Evolutionary conservation across 495 filamentous ascomycete species (phyloP), one percentile per base, ranked within the genome.

Genomic region (Hyaloscypha bicolor): DNA sequence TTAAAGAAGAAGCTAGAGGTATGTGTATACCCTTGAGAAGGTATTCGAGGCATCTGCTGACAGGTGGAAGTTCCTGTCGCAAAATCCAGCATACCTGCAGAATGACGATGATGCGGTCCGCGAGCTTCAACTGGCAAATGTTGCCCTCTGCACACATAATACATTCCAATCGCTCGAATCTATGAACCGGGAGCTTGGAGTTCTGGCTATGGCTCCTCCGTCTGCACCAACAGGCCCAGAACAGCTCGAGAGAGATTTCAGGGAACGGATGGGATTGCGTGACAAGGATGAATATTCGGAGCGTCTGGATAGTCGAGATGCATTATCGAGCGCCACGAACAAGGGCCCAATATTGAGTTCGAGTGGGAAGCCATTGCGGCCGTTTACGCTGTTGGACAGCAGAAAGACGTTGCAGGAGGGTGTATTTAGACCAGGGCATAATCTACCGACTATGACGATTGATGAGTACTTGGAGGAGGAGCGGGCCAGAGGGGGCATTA

Each of bases 381-480:
- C 94, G 3, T 98, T 99, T 72, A 97, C 93, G 4, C 76, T 99
- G 37, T 80, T 95, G 1, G 88, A 90, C 72, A 91, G 85, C 61
- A 86, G 95, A 6, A 86, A 93, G 72, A 85, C 91, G 69, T 77
- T 97, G 51, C 89, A 88, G 62, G 80, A 89, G 56, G 93, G 94
- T 4, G 94, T 98, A 3, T 99, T 99, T 77, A 85, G 90, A 62
- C 87, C 93, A 3, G 91, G 94, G 9, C 95, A 99, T 76, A 97
- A 91, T 77, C 79, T 99, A 52, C 95, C 95, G 9, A 98, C 96
- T 0, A 98, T 98, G 95, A 91, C 87, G 0, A 98, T 99, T 66
- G 96, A 99, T 69, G 95, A 99, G 77, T 98, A 98, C 74, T 80
- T 99, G 19, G 94, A 94, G 56, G 95, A 99, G 79, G 95, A 99